A percentile compares a stretch with the other conserved stretches of the same genome.
These are phyloP conservation scores for Lactifluus echinatus DNA, from an alignment of 768 basidiomycete species.

Conservation along the genomic window DNA sequence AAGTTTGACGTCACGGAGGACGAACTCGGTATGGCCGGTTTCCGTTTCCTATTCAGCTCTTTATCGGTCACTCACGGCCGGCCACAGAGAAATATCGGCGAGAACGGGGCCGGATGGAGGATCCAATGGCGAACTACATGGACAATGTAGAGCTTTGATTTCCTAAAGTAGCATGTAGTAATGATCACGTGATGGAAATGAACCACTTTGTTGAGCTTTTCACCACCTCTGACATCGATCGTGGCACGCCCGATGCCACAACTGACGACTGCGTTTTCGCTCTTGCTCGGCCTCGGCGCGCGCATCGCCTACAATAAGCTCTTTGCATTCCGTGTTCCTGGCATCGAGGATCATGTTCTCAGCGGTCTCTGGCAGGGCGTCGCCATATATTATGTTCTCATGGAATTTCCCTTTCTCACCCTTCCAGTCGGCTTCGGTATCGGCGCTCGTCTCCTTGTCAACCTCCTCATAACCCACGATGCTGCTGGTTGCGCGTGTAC, in stretches of 20 bases:
- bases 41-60: too few species aligned
- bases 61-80: too few species aligned
- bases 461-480: slow-evolving; percentile 51
- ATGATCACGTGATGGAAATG: slow-evolving; percentile 19
- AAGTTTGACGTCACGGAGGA: slow-evolving; percentile 86
- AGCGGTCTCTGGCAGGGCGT: slow-evolving; percentile 70
- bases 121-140: slow-evolving; percentile 91
- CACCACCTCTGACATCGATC: slow-evolving; percentile 5
- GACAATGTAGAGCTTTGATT: slow-evolving; percentile 33
- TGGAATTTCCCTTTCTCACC: slow-evolving; percentile 43
- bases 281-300: slow-evolving; percentile 66
- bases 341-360: slow-evolving; percentile 54
- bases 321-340: slow-evolving; percentile 36
- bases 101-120: slow-evolving; percentile 61
- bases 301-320: slow-evolving; percentile 57
- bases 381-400: slow-evolving; percentile 58
- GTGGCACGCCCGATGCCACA: too few species aligned
- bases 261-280: slow-evolving; percentile 51
- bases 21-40: slow-evolving; percentile 64
- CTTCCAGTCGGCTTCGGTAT: slow-evolving; percentile 51
- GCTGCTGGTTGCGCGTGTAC: slow-evolving; percentile 47
- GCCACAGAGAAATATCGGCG: slow-evolving; percentile 93
- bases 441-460: slow-evolving; percentile 52
- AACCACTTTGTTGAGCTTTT: neutral
- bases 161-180: neutral